phyloP scores from a whole-genome alignment of 805 yeast species.

The Starmerella riodocensis region DNA sequence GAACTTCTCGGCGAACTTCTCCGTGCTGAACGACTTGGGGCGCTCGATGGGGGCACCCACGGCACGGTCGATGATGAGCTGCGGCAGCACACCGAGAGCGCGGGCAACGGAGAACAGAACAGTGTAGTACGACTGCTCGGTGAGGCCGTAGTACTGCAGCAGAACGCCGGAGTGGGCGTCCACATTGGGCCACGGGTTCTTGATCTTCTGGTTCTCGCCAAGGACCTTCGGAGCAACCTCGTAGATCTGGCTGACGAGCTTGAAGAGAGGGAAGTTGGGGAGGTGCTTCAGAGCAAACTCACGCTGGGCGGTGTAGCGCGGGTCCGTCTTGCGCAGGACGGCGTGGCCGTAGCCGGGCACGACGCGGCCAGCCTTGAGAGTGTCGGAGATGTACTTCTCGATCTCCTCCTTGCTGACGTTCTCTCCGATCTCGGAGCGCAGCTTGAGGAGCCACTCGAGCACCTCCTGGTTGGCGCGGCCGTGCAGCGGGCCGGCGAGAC shows the following conservation, averaged over 20 bases:
- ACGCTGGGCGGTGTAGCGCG: slow-evolving; percentile 76
- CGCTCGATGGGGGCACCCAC: slow-evolving; percentile 73
- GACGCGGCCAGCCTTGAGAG: slow-evolving; percentile 69
- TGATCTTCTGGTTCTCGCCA: slow-evolving; percentile 76
- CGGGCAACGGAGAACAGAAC: slow-evolving; percentile 78
- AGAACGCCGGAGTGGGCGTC: slow-evolving; percentile 80
- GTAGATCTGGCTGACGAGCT: slow-evolving; percentile 62
- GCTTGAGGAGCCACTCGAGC: slow-evolving; percentile 61
- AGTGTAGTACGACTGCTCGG: slow-evolving; percentile 72
- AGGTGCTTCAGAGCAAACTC: slow-evolving; percentile 61
- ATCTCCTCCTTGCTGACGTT: slow-evolving; percentile 54
- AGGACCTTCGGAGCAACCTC: slow-evolving; percentile 74
- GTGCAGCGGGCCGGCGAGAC: slow-evolving; percentile 78
- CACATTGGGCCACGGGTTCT: slow-evolving; percentile 89
- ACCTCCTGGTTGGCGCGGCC: slow-evolving; percentile 86
- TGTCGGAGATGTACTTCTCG: slow-evolving; percentile 66
- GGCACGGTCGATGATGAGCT: slow-evolving; percentile 73
- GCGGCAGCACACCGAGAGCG: slow-evolving; percentile 77
- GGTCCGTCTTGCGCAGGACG: slow-evolving; percentile 77
- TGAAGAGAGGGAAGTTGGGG: slow-evolving; percentile 70
- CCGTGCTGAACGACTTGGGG: slow-evolving; percentile 88
- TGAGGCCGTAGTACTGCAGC: slow-evolving; percentile 73
- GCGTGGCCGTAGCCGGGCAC: slow-evolving; percentile 87
- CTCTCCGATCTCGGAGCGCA: slow-evolving; percentile 54
- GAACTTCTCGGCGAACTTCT: slow-evolving; percentile 60